phyloP scores from a whole-genome alignment of 225 moss, liverwort and hornwort genomes.

The Marchantia paleacea region DNA sequence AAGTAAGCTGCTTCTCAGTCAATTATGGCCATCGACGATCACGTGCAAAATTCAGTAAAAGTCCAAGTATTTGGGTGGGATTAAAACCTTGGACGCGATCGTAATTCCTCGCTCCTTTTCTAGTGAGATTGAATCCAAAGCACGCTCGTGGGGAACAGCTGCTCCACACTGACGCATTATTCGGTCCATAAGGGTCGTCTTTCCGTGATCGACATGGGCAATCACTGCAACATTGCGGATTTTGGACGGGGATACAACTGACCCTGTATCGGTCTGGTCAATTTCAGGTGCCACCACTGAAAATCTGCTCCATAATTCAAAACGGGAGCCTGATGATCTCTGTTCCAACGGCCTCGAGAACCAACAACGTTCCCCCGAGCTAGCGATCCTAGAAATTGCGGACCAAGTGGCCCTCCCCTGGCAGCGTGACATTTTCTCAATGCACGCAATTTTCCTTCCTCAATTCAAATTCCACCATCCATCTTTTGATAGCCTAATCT shows the following conservation, averaged over 20 bases:
- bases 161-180: slow-evolving; percentile 94
- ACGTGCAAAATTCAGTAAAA: not conserved
- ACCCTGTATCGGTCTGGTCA: slow-evolving; percentile 30
- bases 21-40: not conserved
- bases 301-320: slow-evolving; percentile 30
- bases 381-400: not conserved
- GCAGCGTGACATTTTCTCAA: slow-evolving; percentile 12
- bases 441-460: not conserved
- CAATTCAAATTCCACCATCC: not conserved
- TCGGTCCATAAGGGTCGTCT: slow-evolving; percentile 90
- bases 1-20: not conserved
- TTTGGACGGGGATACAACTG: slow-evolving; percentile 53
- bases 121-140: slow-evolving; percentile 91
- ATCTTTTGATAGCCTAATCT: not conserved
- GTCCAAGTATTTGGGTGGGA: not conserved
- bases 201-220: slow-evolving; percentile 96
- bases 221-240: slow-evolving; percentile 97
- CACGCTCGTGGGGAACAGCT: slow-evolving; percentile 76
- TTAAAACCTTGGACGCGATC: slow-evolving; percentile 70
- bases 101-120: slow-evolving; percentile 96
- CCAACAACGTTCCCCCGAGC: slow-evolving; percentile 1
- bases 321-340: slow-evolving; percentile 12
- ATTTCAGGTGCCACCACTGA: slow-evolving; percentile 42
- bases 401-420: slow-evolving; percentile 15
- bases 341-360: not conserved